Conservation (phyloP, 257 asterid genomes). For the Gentiana straminea region DNA sequence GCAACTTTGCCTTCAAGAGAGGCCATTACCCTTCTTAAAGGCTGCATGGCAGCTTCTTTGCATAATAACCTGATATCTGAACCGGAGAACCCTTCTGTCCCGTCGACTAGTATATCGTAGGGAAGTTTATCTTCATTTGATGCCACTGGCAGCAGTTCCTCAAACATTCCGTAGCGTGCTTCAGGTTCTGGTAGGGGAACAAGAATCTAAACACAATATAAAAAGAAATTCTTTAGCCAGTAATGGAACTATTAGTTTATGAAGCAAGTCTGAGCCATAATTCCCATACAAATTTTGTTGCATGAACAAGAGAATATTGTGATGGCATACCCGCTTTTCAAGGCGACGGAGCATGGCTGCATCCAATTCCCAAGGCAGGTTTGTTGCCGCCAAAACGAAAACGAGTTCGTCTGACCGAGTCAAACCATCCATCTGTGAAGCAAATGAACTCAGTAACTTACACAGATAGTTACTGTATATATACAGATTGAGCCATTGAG, state of each 20-base stretch:
- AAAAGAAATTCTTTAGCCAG: not conserved
- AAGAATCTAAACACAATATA: slow-evolving; percentile 49
- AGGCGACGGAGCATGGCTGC: slow-evolving; percentile 99
- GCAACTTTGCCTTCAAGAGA: slow-evolving; percentile 55
- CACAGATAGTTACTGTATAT: not conserved
- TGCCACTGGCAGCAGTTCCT: slow-evolving; percentile 54
- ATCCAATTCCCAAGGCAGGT: slow-evolving; percentile 99
- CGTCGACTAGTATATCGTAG: slow-evolving; percentile 62
- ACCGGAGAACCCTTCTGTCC: slow-evolving; percentile 82
- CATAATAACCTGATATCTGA: slow-evolving; percentile 85
- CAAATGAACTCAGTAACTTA: not conserved
- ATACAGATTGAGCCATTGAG: not conserved
- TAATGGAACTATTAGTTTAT: too few species aligned
- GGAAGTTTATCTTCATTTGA: slow-evolving; percentile 46
- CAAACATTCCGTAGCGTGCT: slow-evolving; percentile 89
- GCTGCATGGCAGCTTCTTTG: slow-evolving; percentile 99
- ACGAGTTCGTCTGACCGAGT: slow-evolving; percentile 83
- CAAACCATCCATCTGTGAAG: slow-evolving; percentile 92
- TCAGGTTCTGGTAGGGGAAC: slow-evolving; percentile 96
- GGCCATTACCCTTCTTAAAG: slow-evolving; percentile 71
- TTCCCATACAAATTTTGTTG: slow-evolving; percentile 1
- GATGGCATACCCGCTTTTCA: slow-evolving; percentile 69
- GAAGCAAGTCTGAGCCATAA: too few species aligned
- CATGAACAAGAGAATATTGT: not conserved
- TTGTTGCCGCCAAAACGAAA: slow-evolving; percentile 96